Conservation (phyloP, 2,329 filamentous ascomycete species). For the Mariannaea sp. region DNA sequence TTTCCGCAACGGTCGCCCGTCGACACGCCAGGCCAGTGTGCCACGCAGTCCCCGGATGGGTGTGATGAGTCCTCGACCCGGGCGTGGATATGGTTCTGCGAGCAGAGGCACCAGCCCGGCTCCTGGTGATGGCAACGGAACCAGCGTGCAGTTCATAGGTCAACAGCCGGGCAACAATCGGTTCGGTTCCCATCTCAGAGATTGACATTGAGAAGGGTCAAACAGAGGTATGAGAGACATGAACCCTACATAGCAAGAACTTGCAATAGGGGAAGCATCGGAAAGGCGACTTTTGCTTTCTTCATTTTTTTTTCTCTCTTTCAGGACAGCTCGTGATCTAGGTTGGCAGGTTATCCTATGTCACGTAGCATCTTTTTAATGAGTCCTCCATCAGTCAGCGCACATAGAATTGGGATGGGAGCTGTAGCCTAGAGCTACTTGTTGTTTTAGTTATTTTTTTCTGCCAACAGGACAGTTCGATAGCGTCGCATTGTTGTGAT, state of each 20-base stretch:
- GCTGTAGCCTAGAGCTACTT: neutral
- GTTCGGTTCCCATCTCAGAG: slow-evolving; percentile 50
- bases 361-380: no score
- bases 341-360: no score
- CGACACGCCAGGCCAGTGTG: slow-evolving; percentile 61
- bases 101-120: slow-evolving; percentile 59
- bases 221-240: slow-evolving; percentile 8
- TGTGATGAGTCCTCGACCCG: slow-evolving; percentile 56
- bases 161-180: slow-evolving; percentile 47
- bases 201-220: slow-evolving; percentile 34
- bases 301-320: neutral
- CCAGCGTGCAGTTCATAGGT: slow-evolving; percentile 47
- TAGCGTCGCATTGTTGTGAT: slow-evolving; percentile 12
- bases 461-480: neutral
- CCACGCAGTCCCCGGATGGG: slow-evolving; percentile 61
- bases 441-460: slow-evolving; percentile 7
- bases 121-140: slow-evolving; percentile 38
- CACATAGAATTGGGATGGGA: neutral
- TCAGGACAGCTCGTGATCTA: neutral
- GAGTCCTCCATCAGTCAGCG: no score
- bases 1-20: slow-evolving; percentile 56
- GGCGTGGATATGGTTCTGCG: slow-evolving; percentile 42
- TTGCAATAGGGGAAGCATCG: slow-evolving; percentile 5
- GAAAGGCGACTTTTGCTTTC: neutral
- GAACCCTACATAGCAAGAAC: slow-evolving; percentile 11